These are phyloP conservation scores for Sideroxylon spinosum DNA, from an alignment of 179 eudicot species.

Conservation along the genomic window DNA sequence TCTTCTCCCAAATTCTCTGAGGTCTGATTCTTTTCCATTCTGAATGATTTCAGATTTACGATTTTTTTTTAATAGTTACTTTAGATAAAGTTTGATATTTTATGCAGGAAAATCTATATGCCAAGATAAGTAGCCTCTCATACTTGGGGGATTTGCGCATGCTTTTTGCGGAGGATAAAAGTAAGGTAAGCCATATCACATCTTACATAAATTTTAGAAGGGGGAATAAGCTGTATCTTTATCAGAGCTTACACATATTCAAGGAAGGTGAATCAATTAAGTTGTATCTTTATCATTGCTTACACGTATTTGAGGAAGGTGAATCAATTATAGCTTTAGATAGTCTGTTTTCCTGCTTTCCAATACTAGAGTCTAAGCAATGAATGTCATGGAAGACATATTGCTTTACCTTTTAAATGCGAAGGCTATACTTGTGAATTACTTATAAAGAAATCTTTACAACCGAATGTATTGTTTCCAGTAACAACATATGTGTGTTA, in stretches of 20 bases:
- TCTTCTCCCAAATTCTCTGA: slow-evolving; percentile 68
- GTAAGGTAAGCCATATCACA: slow-evolving; percentile 52
- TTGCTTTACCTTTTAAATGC: neutral
- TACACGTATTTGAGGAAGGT: neutral
- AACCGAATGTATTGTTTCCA: neutral
- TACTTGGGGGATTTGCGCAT: slow-evolving; percentile 91
- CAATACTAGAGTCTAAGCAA: neutral
- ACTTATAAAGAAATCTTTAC: neutral
- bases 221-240: slow-evolving; percentile 41
- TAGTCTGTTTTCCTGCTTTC: neutral
- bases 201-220: neutral
- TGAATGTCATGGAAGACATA: neutral
- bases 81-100: slow-evolving; percentile 9
- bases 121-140: slow-evolving; percentile 87
- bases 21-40: slow-evolving; percentile 37
- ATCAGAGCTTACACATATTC: neutral
- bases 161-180: slow-evolving; percentile 93
- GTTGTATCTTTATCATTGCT: slow-evolving; percentile 28
- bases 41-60: neutral
- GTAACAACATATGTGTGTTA: too few relatives aligned
- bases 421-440: neutral
- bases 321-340: neutral
- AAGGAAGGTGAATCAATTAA: too few relatives aligned
- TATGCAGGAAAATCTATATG: slow-evolving; percentile 70
- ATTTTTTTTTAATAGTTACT: neutral